Conservation (phyloP, 2,329 filamentous ascomycete genomes). For the Periglandula ipomoeae region DNA sequence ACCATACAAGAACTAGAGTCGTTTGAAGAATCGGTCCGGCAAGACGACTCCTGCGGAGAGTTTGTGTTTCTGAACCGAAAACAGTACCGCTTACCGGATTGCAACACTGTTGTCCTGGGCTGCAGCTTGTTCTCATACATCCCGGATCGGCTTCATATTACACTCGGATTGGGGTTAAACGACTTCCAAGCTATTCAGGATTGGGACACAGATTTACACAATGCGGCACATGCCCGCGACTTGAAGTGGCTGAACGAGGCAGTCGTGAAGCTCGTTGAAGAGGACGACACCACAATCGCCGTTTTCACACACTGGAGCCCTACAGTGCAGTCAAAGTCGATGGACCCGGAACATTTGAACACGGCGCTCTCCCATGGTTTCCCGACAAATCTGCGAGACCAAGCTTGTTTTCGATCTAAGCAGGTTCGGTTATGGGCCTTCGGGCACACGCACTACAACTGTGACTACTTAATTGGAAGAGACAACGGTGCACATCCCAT, state of each 20-base stretch:
- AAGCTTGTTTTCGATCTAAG: conserved; percentile 24
- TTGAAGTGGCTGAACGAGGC: conserved; percentile 33
- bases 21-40: conserved; percentile 19
- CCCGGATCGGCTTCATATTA: conserved; percentile 22
- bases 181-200: conserved; percentile 40
- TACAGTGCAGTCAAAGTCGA: conserved; percentile 21
- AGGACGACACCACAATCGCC: conserved; percentile 19
- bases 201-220: conserved; percentile 30
- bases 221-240: conserved; percentile 26
- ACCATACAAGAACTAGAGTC: conserved; percentile 18
- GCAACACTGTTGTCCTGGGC: conserved; percentile 21
- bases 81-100: conserved; percentile 15
- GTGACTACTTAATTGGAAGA: conserved; percentile 24
- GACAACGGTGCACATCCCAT: conserved; percentile 13
- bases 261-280: conserved; percentile 19
- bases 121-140: conserved; percentile 40
- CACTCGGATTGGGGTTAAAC: conserved; percentile 34
- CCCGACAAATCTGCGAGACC: conserved; percentile 26
- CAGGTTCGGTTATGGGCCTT: conserved; percentile 37
- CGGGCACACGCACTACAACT: conserved; percentile 40
- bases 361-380: conserved; percentile 25
- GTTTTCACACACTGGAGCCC: conserved; percentile 36
- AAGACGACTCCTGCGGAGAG: conserved; percentile 21
- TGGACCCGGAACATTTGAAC: conserved; percentile 23
- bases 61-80: conserved; percentile 30